Conservation (phyloP, 1,284 basidiomycete species). For the Microbotryomycetes sp. region DNA sequence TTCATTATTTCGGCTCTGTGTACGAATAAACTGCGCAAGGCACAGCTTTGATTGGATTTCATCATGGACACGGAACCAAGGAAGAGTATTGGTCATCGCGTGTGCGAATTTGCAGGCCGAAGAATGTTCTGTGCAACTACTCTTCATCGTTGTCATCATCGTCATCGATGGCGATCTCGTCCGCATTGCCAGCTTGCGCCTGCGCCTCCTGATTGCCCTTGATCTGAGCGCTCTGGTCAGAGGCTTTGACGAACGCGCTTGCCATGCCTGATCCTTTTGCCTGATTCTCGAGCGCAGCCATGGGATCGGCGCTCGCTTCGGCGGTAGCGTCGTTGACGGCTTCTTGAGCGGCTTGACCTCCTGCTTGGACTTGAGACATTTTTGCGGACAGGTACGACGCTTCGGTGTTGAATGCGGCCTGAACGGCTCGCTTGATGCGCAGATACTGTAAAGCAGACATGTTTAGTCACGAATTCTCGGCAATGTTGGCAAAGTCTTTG, state of each 20-base stretch:
- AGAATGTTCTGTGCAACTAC: no score
- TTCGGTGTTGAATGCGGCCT: constrained; percentile 98
- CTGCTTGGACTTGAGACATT: constrained; percentile 24
- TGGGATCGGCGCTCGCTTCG: constrained; percentile 18
- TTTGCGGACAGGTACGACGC: constrained; percentile 47
- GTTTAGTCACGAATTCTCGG: neutral
- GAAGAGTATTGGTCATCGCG: no score
- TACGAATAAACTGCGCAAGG: no score
- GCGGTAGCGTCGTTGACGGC: constrained; percentile 6
- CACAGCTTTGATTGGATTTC: no score
- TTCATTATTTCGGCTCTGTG: no score
- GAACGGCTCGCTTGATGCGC: constrained; percentile 93
- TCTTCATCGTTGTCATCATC: constrained; percentile 26
- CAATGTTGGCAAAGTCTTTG: neutral
- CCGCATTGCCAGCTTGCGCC: neutral
- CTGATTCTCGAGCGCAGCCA: constrained; percentile 24
- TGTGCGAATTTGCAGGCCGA: no score
- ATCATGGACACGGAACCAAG: no score
- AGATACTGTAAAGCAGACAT: constrained; percentile 41
- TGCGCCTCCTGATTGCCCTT: constrained; percentile 3
- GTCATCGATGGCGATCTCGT: constrained; percentile 15
- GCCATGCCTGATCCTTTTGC: neutral
- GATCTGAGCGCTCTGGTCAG: neutral
- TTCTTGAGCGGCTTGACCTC: constrained; percentile 9
- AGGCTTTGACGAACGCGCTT: constrained; percentile 20